These are phyloP conservation scores for Xerocomus amazonicus DNA, from an alignment of 1,284 basidiomycete species.

Conservation along the genomic window DNA sequence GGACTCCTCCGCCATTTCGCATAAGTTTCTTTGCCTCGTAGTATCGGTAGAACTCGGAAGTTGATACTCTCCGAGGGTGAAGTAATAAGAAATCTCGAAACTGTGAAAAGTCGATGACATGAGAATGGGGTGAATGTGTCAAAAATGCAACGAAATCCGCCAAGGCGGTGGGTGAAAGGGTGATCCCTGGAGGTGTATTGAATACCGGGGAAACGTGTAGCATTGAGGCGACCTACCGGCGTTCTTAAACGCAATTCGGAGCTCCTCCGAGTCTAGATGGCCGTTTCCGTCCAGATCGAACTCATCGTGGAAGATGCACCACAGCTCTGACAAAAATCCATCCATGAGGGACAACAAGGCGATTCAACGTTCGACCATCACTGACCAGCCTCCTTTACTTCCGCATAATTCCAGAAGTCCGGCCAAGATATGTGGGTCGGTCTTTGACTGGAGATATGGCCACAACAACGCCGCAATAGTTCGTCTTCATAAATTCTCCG, in stretches of 20 bases:
- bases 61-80: conserved; percentile 75
- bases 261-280: conserved; percentile 69
- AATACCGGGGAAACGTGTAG: conserved; percentile 18
- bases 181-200: conserved; percentile 52
- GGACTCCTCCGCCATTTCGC: conserved; percentile 61
- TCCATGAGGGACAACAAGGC: conserved; percentile 15
- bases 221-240: conserved; percentile 53
- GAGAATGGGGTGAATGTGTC: conserved; percentile 62
- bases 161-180: conserved; percentile 61
- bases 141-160: conserved; percentile 80
- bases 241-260: conserved; percentile 64
- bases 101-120: conserved; percentile 77
- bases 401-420: conserved; percentile 75
- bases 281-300: conserved; percentile 87
- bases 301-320: conserved; percentile 86
- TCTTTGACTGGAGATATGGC: conserved; percentile 43
- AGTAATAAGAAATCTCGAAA: conserved; percentile 90
- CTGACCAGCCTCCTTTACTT: conserved; percentile 74
- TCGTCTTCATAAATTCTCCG: conserved; percentile 76
- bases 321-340: conserved; percentile 59
- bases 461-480: conserved; percentile 61
- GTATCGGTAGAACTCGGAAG: conserved; percentile 83
- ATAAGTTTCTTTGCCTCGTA: conserved; percentile 77
- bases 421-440: conserved; percentile 65
- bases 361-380: conserved; percentile 24